Evolutionary conservation across 768 basidiomycete species (phyloP).

Genomic region (Auriculariales sp.): DNA sequence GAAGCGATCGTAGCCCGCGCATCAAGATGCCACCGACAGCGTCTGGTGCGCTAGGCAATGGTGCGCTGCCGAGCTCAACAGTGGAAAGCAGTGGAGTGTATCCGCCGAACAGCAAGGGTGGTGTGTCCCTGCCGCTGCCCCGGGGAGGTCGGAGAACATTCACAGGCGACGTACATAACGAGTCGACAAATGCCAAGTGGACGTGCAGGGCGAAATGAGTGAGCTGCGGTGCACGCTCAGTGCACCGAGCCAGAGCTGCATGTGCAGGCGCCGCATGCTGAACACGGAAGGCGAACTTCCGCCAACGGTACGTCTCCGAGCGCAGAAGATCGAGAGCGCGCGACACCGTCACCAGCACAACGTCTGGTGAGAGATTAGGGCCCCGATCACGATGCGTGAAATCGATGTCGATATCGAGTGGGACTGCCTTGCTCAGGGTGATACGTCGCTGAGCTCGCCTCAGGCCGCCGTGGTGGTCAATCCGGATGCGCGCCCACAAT

Average conservation of each 20-base stretch:
- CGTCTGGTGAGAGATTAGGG: neutral
- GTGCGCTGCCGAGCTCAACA: conserved; percentile 55
- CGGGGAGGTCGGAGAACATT: too few species aligned
- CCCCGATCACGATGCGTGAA: conserved; percentile 63
- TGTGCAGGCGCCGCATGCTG: conserved; percentile 70
- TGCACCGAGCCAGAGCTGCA: conserved; percentile 52
- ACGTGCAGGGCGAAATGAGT: conserved; percentile 61
- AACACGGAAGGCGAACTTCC: conserved; percentile 57
- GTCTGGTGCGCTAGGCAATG: conserved; percentile 38
- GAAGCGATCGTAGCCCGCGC: conserved; percentile 38
- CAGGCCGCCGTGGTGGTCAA: conserved; percentile 58
- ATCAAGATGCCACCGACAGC: conserved; percentile 13
- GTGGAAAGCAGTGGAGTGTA: conserved; percentile 46
- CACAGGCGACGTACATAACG: neutral
- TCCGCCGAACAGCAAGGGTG: conserved; percentile 47
- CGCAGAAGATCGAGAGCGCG: conserved; percentile 62
- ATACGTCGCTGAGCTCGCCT: conserved; percentile 57
- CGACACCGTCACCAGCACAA: conserved; percentile 4
- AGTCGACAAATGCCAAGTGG: neutral
- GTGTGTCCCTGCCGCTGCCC: neutral
- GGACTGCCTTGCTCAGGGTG: conserved; percentile 60
- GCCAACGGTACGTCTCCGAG: conserved; percentile 62
- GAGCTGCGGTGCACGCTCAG: conserved; percentile 58
- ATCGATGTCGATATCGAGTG: conserved; percentile 59
- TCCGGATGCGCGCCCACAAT: conserved; percentile 63